phyloP scores from a whole-genome alignment of 345 rosid genomes.

The Acer negundo region DNA sequence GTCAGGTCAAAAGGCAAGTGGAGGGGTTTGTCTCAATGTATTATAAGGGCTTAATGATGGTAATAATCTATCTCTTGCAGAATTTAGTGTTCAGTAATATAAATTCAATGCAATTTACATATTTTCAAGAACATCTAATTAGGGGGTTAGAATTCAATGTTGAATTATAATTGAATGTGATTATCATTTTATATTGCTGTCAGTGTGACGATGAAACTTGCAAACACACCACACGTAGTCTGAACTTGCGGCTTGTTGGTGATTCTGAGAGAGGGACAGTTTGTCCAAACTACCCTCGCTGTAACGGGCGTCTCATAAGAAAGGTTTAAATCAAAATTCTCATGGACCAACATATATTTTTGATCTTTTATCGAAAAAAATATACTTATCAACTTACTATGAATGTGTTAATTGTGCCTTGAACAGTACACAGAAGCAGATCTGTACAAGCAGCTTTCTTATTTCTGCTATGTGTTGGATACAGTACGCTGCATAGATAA shows the following conservation, averaged over 20 bases:
- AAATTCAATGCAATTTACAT: not conserved
- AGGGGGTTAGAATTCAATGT: not conserved
- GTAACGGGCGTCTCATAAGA: constrained; percentile 77
- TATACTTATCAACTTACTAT: not conserved
- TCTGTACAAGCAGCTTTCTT: constrained; percentile 86
- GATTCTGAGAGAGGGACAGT: constrained; percentile 95
- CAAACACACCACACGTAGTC: constrained; percentile 70
- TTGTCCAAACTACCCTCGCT: constrained; percentile 92
- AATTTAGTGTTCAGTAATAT: constrained; percentile 1
- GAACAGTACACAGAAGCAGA: constrained; percentile 86
- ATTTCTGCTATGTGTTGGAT: constrained; percentile 79
- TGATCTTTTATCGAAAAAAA: not conserved
- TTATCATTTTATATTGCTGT: constrained; percentile 10
- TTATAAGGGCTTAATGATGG: constrained; percentile 92
- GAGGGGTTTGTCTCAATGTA: constrained; percentile 72
- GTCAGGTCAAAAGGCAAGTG: constrained; percentile 85
- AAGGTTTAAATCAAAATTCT: constrained; percentile 46
- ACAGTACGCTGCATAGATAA: constrained; percentile 64
- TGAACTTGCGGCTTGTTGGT: constrained; percentile 66
- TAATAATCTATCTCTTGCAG: constrained; percentile 41
- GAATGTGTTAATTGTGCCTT: not conserved
- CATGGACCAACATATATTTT: not conserved
- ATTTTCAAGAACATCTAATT: not conserved
- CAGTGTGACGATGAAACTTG: constrained; percentile 98
- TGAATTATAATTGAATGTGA: constrained; percentile 6